These are phyloP conservation scores for Cenchrus fungigraminus DNA, from an alignment of 176 grass and related monocot genomes.

Conservation along the genomic window DNA sequence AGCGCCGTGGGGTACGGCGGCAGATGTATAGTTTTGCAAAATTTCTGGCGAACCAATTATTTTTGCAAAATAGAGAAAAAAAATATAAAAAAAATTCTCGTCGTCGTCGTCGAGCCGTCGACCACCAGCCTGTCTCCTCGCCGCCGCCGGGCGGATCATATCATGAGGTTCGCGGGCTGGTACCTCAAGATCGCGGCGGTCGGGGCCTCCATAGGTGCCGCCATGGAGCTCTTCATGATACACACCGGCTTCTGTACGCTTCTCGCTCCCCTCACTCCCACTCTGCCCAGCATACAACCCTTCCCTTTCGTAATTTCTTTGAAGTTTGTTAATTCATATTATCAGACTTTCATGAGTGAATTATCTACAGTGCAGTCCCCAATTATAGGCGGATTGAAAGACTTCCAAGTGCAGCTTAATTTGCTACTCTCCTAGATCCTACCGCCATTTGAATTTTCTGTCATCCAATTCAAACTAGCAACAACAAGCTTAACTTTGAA, in stretches of 20 bases:
- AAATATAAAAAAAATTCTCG: too few species aligned
- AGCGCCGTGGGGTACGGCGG: too few species aligned
- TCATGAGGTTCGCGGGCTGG: slow-evolving; percentile 79
- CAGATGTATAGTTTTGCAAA: too few species aligned
- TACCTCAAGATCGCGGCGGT: slow-evolving; percentile 84
- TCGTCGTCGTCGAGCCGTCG: too few species aligned
- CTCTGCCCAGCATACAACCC: not conserved
- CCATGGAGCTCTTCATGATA: slow-evolving; percentile 99
- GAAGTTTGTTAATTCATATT: not conserved
- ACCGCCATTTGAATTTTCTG: too few species aligned
- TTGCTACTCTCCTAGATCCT: too few species aligned
- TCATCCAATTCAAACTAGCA: not conserved
- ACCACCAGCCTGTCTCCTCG: not conserved
- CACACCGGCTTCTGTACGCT: slow-evolving; percentile 92
- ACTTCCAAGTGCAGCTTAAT: not conserved
- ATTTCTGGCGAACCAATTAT: too few species aligned
- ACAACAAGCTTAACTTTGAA: not conserved
- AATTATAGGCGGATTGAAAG: not conserved
- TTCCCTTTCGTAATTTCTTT: not conserved
- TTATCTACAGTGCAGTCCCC: not conserved
- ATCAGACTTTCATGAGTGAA: not conserved
- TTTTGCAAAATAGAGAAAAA: too few species aligned
- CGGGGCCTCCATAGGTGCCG: slow-evolving; percentile 65
- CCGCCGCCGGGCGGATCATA: not conserved
- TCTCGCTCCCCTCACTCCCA: not conserved